Evolutionary conservation across 1,284 basidiomycete genomes (phyloP).

Genomic region (Xerocomus minutiporus): DNA sequence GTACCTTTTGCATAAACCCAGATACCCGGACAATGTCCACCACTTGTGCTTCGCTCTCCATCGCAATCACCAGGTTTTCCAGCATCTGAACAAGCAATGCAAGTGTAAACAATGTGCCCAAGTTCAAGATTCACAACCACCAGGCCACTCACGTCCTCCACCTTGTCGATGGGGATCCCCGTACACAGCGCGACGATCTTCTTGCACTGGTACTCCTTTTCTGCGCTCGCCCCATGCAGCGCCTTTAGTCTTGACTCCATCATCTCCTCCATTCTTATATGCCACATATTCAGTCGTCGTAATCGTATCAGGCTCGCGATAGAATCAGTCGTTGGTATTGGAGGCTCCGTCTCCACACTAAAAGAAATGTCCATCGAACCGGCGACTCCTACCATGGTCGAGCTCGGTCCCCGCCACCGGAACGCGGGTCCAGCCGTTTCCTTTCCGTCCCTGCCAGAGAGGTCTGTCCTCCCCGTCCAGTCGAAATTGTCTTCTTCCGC

Average conservation of each 20-base stretch:
- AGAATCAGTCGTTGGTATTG: slow-evolving; percentile 58
- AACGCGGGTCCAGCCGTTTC: slow-evolving; percentile 53
- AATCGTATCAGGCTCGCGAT: slow-evolving; percentile 62
- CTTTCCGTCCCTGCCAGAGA: slow-evolving; percentile 52
- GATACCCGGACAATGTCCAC: slow-evolving; percentile 85
- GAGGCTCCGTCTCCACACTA: slow-evolving; percentile 61
- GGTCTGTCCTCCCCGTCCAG: slow-evolving; percentile 83
- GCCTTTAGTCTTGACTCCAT: slow-evolving; percentile 66
- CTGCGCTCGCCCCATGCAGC: slow-evolving; percentile 75
- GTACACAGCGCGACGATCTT: slow-evolving; percentile 89
- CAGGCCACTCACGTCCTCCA: slow-evolving; percentile 72
- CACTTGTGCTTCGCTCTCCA: slow-evolving; percentile 83
- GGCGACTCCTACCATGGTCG: slow-evolving; percentile 53
- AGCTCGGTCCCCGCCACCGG: slow-evolving; percentile 60
- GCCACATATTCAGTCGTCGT: slow-evolving; percentile 77
- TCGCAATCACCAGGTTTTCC: slow-evolving; percentile 81
- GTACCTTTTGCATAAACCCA: slow-evolving; percentile 83
- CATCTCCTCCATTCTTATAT: slow-evolving; percentile 70
- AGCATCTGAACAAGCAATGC: slow-evolving; percentile 59
- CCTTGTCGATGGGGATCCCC: slow-evolving; percentile 80
- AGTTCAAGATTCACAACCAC: slow-evolving; percentile 12
- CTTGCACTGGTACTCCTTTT: slow-evolving; percentile 86
- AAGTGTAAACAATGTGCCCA: slow-evolving; percentile 22
- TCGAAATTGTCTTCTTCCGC: slow-evolving; percentile 74
- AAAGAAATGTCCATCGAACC: slow-evolving; percentile 54